phyloP scores from a whole-genome alignment of 2,329 filamentous ascomycete genomes.

The Ophiostoma populinum region DNA sequence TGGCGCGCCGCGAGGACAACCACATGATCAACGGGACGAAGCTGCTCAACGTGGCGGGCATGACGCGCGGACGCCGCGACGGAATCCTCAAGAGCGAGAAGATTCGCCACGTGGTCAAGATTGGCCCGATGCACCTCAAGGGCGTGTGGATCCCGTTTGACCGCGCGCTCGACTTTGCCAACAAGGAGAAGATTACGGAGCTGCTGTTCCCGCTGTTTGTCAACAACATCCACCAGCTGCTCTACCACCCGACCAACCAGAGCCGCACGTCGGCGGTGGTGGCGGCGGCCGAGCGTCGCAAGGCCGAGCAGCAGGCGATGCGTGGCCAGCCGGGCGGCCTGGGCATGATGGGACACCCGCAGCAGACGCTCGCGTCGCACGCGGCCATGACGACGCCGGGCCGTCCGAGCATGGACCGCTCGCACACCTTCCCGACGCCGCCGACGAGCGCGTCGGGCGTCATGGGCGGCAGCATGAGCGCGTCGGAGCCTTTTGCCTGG shows the following conservation, averaged over 20 bases:
- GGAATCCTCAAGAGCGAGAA: constrained; percentile 98
- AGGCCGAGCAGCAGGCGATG: constrained; percentile 54
- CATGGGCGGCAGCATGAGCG: constrained; percentile 50
- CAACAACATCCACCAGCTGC: constrained; percentile 82
- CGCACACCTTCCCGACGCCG: constrained; percentile 86
- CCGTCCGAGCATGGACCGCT: constrained; percentile 63
- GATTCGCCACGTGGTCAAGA: constrained; percentile 91
- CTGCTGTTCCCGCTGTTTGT: constrained; percentile 90
- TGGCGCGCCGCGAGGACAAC: constrained; percentile 88
- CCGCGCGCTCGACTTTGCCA: constrained; percentile 92
- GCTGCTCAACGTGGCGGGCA: constrained; percentile 87
- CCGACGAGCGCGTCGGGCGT: constrained; percentile 85
- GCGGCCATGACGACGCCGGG: constrained; percentile 37
- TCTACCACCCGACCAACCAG: constrained; percentile 88
- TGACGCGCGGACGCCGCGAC: constrained; percentile 89
- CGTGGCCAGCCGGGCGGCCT: constrained; percentile 39
- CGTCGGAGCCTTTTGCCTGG: constrained; percentile 71
- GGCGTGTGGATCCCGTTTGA: constrained; percentile 98
- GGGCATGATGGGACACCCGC: too few relatives aligned
- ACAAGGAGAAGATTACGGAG: constrained; percentile 98
- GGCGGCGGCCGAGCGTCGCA: constrained; percentile 64
- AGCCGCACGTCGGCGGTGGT: constrained; percentile 70
- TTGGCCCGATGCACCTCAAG: constrained; percentile 97
- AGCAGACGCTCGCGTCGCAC: constrained; percentile 44
- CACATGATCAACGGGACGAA: constrained; percentile 99